Percentiles rank a stretch among this genome's conserved stretches.
Evolutionary conservation across 176 grass and related monocot species (phyloP).

Genomic region (Sorghum bicolor): Sorghum_bicolor_NCBIv3 NC_012872.2:4876001-4876500

Average conservation of each 20-base stretch:
- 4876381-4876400: conserved; percentile 77
- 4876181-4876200: conserved; percentile 88
- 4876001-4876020: neutral
- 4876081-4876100: conserved; percentile 48
- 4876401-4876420: conserved; percentile 87
- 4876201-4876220: conserved; percentile 89
- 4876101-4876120: conserved; percentile 86
- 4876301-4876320: conserved; percentile 80
- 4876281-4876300: conserved; percentile 81
- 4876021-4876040: neutral
- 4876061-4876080: neutral
- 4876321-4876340: conserved; percentile 83
- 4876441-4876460: conserved; percentile 64
- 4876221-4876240: conserved; percentile 72
- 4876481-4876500: conserved; percentile 86
- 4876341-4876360: conserved; percentile 83
- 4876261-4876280: conserved; percentile 65
- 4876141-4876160: conserved; percentile 86
- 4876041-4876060: neutral
- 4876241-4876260: conserved; percentile 94
- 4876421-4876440: conserved; percentile 69
- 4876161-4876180: conserved; percentile 82
- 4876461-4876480: conserved; percentile 81
- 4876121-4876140: conserved; percentile 98
- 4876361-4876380: conserved; percentile 90